Percentiles rank a stretch among this genome's conserved stretches.
Conservation (phyloP, 805 yeast species). For the Sugiyamaella marilandica region DNA sequence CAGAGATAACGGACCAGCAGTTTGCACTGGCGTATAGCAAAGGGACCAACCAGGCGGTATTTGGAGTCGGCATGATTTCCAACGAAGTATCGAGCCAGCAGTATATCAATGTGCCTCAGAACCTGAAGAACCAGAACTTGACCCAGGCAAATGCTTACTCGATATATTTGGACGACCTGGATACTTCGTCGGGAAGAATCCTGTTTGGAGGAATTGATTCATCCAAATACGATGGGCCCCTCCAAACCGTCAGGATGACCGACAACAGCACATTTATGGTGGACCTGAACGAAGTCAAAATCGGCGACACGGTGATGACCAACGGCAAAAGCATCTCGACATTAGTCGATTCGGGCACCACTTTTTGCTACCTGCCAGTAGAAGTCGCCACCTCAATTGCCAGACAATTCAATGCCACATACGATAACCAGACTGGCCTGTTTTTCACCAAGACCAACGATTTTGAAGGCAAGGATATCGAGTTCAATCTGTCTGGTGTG, state of each 20-base stretch:
- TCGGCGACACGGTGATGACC: slow-evolving; percentile 12
- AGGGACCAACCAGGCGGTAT: slow-evolving; percentile 21
- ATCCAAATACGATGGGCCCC: slow-evolving; percentile 38
- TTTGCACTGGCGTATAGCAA: slow-evolving; percentile 39
- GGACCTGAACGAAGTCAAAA: slow-evolving; percentile 13
- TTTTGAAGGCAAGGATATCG: slow-evolving; percentile 9
- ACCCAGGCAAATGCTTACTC: slow-evolving; percentile 43
- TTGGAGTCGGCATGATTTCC: slow-evolving; percentile 35
- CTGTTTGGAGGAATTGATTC: slow-evolving; percentile 46
- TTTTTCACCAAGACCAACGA: slow-evolving; percentile 15
- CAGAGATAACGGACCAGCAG: slow-evolving; percentile 55
- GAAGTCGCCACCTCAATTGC: slow-evolving; percentile 9
- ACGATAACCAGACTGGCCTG: slow-evolving; percentile 22
- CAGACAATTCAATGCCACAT: slow-evolving; percentile 3
- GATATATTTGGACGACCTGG: slow-evolving; percentile 38
- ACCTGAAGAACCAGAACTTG: slow-evolving; percentile 45
- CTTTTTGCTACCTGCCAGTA: slow-evolving; percentile 46
- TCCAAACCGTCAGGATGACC: slow-evolving; percentile 35
- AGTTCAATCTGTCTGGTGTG: slow-evolving; percentile 24
- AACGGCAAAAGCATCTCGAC: slow-evolving; percentile 30
- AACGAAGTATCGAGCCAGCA: slow-evolving; percentile 28
- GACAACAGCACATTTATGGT: slow-evolving; percentile 16
- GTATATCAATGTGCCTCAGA: slow-evolving; percentile 63
- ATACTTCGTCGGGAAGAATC: slow-evolving; percentile 35
- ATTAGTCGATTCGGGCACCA: slow-evolving; percentile 54